phyloP scores from a whole-genome alignment of 192 early-diverging fungal species.

The Podila epigama region DNA sequence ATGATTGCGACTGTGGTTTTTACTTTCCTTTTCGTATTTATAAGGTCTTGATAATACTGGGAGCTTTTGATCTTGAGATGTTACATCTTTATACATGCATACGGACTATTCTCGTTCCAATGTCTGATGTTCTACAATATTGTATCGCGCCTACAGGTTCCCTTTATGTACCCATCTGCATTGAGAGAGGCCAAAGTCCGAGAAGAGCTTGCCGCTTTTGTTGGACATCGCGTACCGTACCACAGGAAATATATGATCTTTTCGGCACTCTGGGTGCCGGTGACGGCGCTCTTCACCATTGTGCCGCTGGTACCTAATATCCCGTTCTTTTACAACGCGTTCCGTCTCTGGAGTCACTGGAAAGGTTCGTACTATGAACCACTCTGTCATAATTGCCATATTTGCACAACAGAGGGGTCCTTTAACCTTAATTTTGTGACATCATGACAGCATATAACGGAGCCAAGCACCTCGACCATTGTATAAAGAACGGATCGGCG shows the following conservation, averaged over 20 bases:
- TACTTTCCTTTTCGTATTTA: too few relatives aligned
- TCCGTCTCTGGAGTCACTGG: constrained; percentile 82
- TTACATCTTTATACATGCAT: background rate
- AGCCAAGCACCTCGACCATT: constrained; percentile 47
- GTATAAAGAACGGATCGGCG: constrained; percentile 28
- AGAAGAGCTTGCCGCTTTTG: constrained; percentile 53
- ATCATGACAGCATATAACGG: constrained; percentile 55
- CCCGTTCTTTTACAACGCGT: constrained; percentile 80
- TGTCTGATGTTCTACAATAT: background rate
- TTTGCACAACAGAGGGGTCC: background rate
- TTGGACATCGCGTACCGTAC: constrained; percentile 64
- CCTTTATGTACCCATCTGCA: constrained; percentile 57
- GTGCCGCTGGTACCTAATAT: constrained; percentile 82
- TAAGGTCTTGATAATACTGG: too few relatives aligned
- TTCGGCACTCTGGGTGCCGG: constrained; percentile 70
- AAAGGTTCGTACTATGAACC: constrained; percentile 59
- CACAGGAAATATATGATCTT: constrained; percentile 76
- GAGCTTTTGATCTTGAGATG: too few relatives aligned
- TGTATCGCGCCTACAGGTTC: constrained; percentile 34
- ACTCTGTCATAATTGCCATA: background rate
- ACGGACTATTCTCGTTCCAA: background rate
- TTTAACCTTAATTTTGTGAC: background rate
- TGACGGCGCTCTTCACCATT: constrained; percentile 72
- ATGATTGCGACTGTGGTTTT: background rate
- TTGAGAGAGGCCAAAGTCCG: constrained; percentile 53